A percentile compares a stretch with the other conserved stretches of the same genome.
phyloP scores from a whole-genome alignment of 768 basidiomycete genomes.

The Suillus cothurnatus region DNA sequence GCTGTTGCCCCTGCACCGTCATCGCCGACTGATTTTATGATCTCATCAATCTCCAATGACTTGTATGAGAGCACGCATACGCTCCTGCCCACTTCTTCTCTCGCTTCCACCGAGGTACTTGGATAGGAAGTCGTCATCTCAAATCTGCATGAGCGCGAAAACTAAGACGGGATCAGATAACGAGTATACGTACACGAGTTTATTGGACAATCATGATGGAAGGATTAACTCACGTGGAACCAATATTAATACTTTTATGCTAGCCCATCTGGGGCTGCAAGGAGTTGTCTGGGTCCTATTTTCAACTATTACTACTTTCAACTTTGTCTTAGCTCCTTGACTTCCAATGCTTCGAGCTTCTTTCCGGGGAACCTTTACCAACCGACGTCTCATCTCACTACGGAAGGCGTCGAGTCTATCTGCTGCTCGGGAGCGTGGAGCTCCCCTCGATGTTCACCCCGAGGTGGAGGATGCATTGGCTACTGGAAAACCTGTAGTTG shows the following conservation, averaged over 20 bases:
- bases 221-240: background rate
- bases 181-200: background rate
- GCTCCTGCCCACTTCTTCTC: constrained; percentile 25
- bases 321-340: background rate
- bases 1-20: constrained; percentile 71
- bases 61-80: constrained; percentile 59
- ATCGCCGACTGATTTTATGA: constrained; percentile 64
- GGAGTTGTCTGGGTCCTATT: background rate
- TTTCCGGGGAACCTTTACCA: background rate
- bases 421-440: constrained; percentile 1
- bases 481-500: constrained; percentile 70
- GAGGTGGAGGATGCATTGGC: constrained; percentile 84
- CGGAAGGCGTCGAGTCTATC: constrained; percentile 1
- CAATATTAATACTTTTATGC: background rate
- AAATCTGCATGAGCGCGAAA: background rate
- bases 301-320: background rate
- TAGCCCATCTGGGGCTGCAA: background rate
- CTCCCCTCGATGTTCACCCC: constrained; percentile 69
- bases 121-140: constrained; percentile 24
- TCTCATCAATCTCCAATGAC: constrained; percentile 54
- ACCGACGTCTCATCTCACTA: background rate
- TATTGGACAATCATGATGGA: background rate
- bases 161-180: background rate
- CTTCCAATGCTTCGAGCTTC: background rate
- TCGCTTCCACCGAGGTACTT: constrained; percentile 27